These are phyloP conservation scores for Saccharomycopsis malanga DNA, from an alignment of 805 yeast species.

Conservation along the genomic window DNA sequence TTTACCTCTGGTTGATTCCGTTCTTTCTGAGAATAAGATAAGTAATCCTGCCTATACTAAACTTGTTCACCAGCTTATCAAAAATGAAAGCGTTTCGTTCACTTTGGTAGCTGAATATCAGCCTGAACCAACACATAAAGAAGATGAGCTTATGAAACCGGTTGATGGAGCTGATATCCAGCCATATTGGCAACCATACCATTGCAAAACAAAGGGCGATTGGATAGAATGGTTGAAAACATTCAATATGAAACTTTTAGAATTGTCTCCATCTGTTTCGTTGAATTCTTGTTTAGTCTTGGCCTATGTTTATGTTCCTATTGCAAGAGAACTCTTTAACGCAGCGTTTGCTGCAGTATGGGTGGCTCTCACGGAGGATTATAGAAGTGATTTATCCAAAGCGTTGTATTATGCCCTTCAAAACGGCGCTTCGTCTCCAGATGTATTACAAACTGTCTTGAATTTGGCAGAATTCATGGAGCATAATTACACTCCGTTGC, in stretches of 20 bases:
- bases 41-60: constrained; percentile 75
- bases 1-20: constrained; percentile 72
- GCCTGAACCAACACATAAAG: constrained; percentile 13
- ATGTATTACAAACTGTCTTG: constrained; percentile 81
- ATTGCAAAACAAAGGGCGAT: constrained; percentile 84
- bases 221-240: constrained; percentile 98
- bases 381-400: constrained; percentile 83
- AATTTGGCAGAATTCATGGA: constrained; percentile 96
- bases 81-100: constrained; percentile 57
- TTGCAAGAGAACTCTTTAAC: constrained; percentile 87
- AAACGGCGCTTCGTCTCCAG: constrained; percentile 74
- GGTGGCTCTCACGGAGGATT: constrained; percentile 82
- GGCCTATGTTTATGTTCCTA: constrained; percentile 79
- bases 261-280: constrained; percentile 92
- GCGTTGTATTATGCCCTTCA: constrained; percentile 85
- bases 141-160: constrained; percentile 14
- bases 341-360: constrained; percentile 94
- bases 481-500: constrained; percentile 91
- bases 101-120: constrained; percentile 11
- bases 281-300: constrained; percentile 85
- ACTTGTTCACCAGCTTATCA: constrained; percentile 65
- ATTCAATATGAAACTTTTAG: constrained; percentile 74
- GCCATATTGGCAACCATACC: constrained; percentile 87
- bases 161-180: constrained; percentile 58
- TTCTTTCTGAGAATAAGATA: constrained; percentile 52